phyloP scores from a whole-genome alignment of 2,329 filamentous ascomycete species.

The Colletotrichum sp. region DNA sequence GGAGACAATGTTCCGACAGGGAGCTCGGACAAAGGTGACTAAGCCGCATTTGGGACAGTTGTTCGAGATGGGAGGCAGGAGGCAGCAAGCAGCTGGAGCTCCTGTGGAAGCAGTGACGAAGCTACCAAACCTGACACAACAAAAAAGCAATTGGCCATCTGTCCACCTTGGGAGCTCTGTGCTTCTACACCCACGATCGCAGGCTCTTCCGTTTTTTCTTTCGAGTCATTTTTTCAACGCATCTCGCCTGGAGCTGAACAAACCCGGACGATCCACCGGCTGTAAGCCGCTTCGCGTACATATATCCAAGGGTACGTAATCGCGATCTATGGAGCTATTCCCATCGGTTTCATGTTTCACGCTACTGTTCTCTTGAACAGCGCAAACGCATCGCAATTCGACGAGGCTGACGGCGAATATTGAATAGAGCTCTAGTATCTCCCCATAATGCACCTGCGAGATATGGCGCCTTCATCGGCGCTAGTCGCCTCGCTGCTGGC shows the following conservation, averaged over 20 bases:
- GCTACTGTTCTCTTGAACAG: background rate
- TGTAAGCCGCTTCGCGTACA: slow-evolving; percentile 9
- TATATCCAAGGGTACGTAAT: slow-evolving; percentile 17
- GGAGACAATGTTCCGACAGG: background rate
- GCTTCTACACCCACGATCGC: background rate
- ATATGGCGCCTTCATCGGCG: slow-evolving; percentile 51
- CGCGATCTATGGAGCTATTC: slow-evolving; percentile 10
- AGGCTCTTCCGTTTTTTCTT: background rate
- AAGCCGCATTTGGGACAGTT: slow-evolving; percentile 19
- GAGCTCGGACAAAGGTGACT: slow-evolving; percentile 1
- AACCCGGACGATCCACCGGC: slow-evolving; percentile 13
- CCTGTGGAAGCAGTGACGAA: background rate
- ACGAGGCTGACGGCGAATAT: background rate
- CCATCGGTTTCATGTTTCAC: slow-evolving; percentile 8
- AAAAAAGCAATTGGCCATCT: slow-evolving; percentile 7
- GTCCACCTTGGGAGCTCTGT: background rate
- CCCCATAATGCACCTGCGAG: slow-evolving; percentile 49
- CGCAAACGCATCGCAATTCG: background rate
- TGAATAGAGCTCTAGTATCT: background rate
- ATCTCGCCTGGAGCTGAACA: background rate
- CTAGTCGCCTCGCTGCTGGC: slow-evolving; percentile 55
- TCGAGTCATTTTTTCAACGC: background rate
- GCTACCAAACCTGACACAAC: background rate
- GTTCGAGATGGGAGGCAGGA: background rate
- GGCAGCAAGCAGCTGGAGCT: slow-evolving; percentile 1